Evolutionary conservation across 2,329 filamentous ascomycete species (phyloP), one percentile per base, ranked within the genome.

Genomic region (Lecanosticta acicola): DNA sequence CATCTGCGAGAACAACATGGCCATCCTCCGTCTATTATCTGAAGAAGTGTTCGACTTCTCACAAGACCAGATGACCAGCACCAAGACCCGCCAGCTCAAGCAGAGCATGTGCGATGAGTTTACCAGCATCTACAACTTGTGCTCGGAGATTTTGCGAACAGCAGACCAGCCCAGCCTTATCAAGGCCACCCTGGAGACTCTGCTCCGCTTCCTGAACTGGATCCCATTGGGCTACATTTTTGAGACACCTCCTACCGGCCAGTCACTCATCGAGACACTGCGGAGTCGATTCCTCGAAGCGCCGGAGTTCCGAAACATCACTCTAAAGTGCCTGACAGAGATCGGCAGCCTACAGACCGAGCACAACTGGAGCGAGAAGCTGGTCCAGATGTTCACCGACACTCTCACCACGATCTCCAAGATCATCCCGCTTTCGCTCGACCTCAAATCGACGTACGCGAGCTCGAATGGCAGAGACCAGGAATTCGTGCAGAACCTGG

Each of bases 1-100:
- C 32, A 94, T 98, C 60, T 98, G 94, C 79, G 93, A 98, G 73
- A 98, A 98, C 75, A 98, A 98, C 76, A 98, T 98, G 93, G 89
- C 87, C 55, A 97, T 98, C 59, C 79, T 98, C 58, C 84, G 93
- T 49, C 74, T 98, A 60, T 79, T 98, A 37, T 98, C 93, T 4
- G 93, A 98, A 68, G 93, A 98, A 69, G 91, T 98, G 32, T 98
- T 98, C 64, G 93, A 98, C 73, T 98, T 94, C 70, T 98, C 93
- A 1, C 88, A 91, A 54, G 93, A 98, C 65, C 88, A 96, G 68
- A 96, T 98, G 91, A 98, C 93, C n/a, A 96, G 91, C 32, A 81
- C 85, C 48, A 98, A 98, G 76, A 94, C 90, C 33, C 83, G 90
- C 62, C 95, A 94, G 68, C 77, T 98, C 53, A 98, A 98, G 76